These are phyloP conservation scores for Magnusiomyces fungicola DNA, from an alignment of 1,139 yeast species.

Conservation along the genomic window DNA sequence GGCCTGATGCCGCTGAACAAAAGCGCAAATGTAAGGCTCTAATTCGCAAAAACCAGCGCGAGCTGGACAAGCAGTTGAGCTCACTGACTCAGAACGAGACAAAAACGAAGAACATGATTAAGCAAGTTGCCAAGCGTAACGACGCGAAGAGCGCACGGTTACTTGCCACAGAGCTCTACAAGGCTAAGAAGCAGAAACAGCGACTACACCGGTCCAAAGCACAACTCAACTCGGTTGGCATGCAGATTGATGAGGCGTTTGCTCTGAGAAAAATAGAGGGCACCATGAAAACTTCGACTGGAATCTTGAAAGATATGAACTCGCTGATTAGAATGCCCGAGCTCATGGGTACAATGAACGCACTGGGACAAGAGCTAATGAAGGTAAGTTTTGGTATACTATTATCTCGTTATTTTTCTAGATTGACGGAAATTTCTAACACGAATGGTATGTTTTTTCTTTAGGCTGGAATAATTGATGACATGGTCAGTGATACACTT, in stretches of 20 bases:
- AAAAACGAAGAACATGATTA: slow-evolving; percentile 71
- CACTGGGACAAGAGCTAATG: slow-evolving; percentile 77
- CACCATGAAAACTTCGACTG: slow-evolving; percentile 71
- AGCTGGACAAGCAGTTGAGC: slow-evolving; percentile 68
- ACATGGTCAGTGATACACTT: slow-evolving; percentile 88
- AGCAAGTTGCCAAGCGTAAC: slow-evolving; percentile 66
- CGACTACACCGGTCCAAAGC: slow-evolving; percentile 77
- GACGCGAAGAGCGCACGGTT: slow-evolving; percentile 68
- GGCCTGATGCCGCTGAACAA: slow-evolving; percentile 95
- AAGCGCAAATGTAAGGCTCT: slow-evolving; percentile 76
- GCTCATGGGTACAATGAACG: slow-evolving; percentile 77
- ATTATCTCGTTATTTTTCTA: too few relatives aligned
- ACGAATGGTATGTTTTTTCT: background rate
- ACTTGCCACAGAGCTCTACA: slow-evolving; percentile 76
- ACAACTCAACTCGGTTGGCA: slow-evolving; percentile 72
- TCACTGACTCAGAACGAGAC: slow-evolving; percentile 44
- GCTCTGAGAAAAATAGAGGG: slow-evolving; percentile 78
- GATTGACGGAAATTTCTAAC: background rate
- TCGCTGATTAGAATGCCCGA: slow-evolving; percentile 72
- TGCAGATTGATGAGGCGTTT: slow-evolving; percentile 91
- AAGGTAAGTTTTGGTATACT: slow-evolving; percentile 33
- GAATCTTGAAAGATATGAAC: slow-evolving; percentile 85
- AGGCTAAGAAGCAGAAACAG: slow-evolving; percentile 64
- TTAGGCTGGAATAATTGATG: slow-evolving; percentile 77
- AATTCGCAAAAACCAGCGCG: slow-evolving; percentile 78